A percentile compares a stretch with the other conserved stretches of the same genome.
Conservation (phyloP, 805 yeast genomes). For the Nakazawaea molendinolei region DNA sequence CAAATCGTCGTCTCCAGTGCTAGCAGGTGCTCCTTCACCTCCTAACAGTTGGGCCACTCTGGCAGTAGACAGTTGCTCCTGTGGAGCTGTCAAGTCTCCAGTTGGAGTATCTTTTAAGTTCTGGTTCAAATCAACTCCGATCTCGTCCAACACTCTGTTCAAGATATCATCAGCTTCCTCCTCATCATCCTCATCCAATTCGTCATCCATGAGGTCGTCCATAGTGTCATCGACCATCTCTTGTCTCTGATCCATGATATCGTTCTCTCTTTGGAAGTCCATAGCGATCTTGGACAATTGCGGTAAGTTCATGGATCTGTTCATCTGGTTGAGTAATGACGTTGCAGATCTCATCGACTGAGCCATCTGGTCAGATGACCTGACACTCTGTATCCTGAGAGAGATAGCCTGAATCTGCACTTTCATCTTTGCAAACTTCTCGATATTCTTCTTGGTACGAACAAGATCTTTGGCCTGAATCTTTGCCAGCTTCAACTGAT, state of each 20-base stretch:
- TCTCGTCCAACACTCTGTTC: slow-evolving; percentile 87
- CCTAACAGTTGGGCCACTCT: slow-evolving; percentile 36
- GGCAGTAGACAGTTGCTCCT: slow-evolving; percentile 13
- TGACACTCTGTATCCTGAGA: slow-evolving; percentile 82
- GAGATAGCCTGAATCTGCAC: slow-evolving; percentile 95
- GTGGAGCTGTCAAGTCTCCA: slow-evolving; percentile 14
- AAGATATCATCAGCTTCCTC: slow-evolving; percentile 91
- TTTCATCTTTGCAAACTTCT: slow-evolving; percentile 87
- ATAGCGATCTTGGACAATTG: slow-evolving; percentile 83
- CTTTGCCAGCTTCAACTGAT: slow-evolving; percentile 84
- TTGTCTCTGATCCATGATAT: slow-evolving; percentile 96
- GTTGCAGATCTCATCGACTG: slow-evolving; percentile 93
- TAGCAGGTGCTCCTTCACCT: slow-evolving; percentile 18
- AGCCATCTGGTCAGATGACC: slow-evolving; percentile 94
- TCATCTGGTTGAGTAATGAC: slow-evolving; percentile 76
- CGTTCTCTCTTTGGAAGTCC: slow-evolving; percentile 93
- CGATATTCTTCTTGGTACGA: slow-evolving; percentile 75
- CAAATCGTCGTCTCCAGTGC: slow-evolving; percentile 60
- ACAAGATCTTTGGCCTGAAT: slow-evolving; percentile 94
- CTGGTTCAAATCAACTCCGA: slow-evolving; percentile 76
- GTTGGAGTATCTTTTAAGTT: slow-evolving; percentile 41
- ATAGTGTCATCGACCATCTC: slow-evolving; percentile 98
- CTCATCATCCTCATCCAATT: slow-evolving; percentile 70
- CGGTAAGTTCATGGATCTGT: slow-evolving; percentile 84
- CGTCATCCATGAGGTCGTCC: slow-evolving; percentile 94